These are phyloP conservation scores for Rutidosis leptorrhynchoides DNA, from an alignment of 129 eudicot genomes.

Conservation along the genomic window DNA sequence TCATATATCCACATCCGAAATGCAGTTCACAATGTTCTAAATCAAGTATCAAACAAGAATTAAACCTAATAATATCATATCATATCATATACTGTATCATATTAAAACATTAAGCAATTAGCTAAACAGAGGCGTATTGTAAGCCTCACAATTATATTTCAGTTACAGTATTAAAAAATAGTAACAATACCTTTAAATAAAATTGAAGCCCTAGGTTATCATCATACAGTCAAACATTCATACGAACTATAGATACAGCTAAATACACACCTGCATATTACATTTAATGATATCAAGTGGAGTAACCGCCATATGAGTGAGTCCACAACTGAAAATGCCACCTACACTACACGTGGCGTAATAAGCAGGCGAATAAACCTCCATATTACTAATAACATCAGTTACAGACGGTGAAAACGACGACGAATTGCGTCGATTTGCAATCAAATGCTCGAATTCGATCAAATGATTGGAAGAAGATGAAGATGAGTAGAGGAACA, in stretches of 20 bases:
- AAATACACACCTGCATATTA: slow-evolving; percentile 6
- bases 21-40: slow-evolving; percentile 7
- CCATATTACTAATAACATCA: not conserved
- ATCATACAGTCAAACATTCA: not conserved
- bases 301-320: slow-evolving; percentile 17
- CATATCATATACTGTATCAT: no score
- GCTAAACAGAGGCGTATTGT: not conserved
- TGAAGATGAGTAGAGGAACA: slow-evolving; percentile 16
- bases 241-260: not conserved
- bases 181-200: not conserved
- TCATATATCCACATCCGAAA: not conserved
- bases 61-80: slow-evolving; percentile 17
- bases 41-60: not conserved
- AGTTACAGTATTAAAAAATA: not conserved
- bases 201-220: slow-evolving; percentile 1
- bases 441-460: slow-evolving; percentile 6
- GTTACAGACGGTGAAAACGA: not conserved
- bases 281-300: slow-evolving; percentile 13
- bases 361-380: slow-evolving; percentile 10
- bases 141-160: not conserved
- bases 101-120: not conserved
- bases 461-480: slow-evolving; percentile 4
- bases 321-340: slow-evolving; percentile 15
- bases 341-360: slow-evolving; percentile 16
- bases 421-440: not conserved